Conservation (phyloP, 495 filamentous ascomycete species). For the Bacidia rubella region DNA sequence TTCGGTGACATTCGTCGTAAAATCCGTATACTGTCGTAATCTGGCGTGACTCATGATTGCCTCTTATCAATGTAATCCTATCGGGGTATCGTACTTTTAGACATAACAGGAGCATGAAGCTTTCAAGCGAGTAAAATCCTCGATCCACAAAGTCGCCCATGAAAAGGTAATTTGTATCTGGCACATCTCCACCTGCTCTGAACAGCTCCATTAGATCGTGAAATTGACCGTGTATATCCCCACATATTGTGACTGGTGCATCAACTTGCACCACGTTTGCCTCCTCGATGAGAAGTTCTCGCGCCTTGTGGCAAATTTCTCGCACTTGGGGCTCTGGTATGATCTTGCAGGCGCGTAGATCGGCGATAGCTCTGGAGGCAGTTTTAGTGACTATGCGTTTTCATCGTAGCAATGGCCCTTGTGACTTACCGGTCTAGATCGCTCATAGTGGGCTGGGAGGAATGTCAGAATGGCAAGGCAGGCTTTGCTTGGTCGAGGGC, state of each 20-base stretch:
- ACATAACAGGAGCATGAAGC: constrained; percentile 84
- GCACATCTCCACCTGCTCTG: constrained; percentile 84
- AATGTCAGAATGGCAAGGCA: not conserved
- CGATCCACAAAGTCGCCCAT: constrained; percentile 99
- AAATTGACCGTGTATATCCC: constrained; percentile 97
- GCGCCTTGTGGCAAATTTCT: constrained; percentile 93
- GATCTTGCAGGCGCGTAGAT: constrained; percentile 86
- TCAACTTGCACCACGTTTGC: constrained; percentile 94
- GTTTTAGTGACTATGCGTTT: not conserved
- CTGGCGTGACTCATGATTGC: constrained; percentile 94
- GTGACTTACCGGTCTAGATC: constrained; percentile 63
- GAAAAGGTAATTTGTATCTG: constrained; percentile 97
- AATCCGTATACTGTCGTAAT: constrained; percentile 98
- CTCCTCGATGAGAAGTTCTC: constrained; percentile 93
- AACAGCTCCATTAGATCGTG: constrained; percentile 99
- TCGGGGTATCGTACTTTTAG: constrained; percentile 97
- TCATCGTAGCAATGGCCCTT: not conserved
- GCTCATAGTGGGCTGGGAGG: constrained; percentile 59
- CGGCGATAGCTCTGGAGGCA: constrained; percentile 64
- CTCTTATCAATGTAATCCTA: constrained; percentile 90
- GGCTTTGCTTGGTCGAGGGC: no score
- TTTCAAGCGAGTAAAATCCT: constrained; percentile 95
- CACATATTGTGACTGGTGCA: constrained; percentile 96
- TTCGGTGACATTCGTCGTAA: constrained; percentile 95
- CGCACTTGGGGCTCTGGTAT: constrained; percentile 92